Evolutionary conservation across 805 yeast genomes (phyloP), one percentile per base, ranked within the genome.

Genomic region (Candida peoriensis): DNA sequence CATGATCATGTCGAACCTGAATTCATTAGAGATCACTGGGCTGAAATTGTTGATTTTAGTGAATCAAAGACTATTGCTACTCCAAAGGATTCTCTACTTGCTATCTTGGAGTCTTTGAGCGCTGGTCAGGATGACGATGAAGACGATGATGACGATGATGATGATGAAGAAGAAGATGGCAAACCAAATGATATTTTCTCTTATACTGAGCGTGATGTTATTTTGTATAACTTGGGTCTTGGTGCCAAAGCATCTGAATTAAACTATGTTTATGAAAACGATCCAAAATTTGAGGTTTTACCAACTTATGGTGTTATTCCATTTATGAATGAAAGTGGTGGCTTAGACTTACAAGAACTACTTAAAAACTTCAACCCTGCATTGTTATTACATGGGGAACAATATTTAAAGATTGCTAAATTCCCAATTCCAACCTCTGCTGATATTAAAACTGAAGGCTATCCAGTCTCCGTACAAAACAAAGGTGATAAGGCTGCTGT

Each of bases 281-380:
- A 72, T 51, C 64, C 70, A 6, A 76, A 85, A 47, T 90, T 90
- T 68, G 87, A 85, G 54, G 90, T 81, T 6, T 60, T 90, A 30
- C 96, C 97, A 37, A 73, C 95, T 1, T 88, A 81, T 61, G 96
- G 95, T 38, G 95, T 87, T 33, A 77, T 90, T 49, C 90, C 96
- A 24, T 79, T 80, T 42, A 82, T 89, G 77, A 70, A 73, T 46
- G 73, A 78, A 31, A 72, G 68, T 32, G 66, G 77, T 37, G 74
- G 74, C 38, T 57, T 76, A 36, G 70, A 82, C 23, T 74, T 81
- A 56, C 64, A 72, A 41, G 66, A 70, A 39, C 58, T 80, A 28
- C 78, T 90, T 48, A 82, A 78, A 39, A 78, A 85, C 63, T 90
- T 86, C 70, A 85, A 86, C 62, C 95, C 93, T 41, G 81, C 87